Evolutionary conservation across 208 protist genomes (phyloP).

Genomic region (Wallacemonas sp.): DNA sequence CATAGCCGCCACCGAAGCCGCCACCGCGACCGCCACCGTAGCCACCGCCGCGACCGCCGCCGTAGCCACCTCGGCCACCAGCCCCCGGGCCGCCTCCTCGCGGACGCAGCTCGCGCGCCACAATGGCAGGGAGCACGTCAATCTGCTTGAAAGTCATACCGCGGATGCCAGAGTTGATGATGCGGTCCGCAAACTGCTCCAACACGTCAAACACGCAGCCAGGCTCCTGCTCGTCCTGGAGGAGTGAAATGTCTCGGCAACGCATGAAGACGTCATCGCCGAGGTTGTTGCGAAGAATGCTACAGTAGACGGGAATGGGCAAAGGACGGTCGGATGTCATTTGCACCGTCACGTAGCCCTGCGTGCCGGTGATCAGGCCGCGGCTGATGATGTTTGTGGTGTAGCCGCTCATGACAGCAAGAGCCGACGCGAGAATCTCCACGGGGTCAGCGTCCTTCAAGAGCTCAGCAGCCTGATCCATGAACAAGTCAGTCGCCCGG

Average conservation of each 20-base stretch:
- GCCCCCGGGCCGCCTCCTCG: conserved; percentile 35
- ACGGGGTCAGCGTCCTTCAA: conserved; percentile 86
- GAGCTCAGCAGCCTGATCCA: conserved; percentile 83
- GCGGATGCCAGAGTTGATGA: conserved; percentile 56
- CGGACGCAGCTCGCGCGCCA: conserved; percentile 73
- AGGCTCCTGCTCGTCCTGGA: conserved; percentile 66
- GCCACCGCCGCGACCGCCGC: conserved; percentile 18
- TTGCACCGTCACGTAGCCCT: conserved; percentile 75
- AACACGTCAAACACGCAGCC: conserved; percentile 90
- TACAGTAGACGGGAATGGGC: conserved; percentile 83
- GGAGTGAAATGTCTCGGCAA: conserved; percentile 81
- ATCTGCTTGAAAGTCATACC: conserved; percentile 72
- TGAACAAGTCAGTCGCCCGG: conserved; percentile 81
- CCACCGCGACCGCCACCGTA: conserved; percentile 17
- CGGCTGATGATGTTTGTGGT: conserved; percentile 84
- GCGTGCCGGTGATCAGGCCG: conserved; percentile 77
- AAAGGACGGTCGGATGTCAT: conserved; percentile 68
- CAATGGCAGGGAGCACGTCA: conserved; percentile 78
- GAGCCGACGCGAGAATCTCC: conserved; percentile 84
- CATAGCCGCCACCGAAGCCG: conserved; percentile 10
- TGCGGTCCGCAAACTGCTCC: conserved; percentile 56
- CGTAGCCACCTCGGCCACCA: conserved; percentile 30
- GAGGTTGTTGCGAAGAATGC: conserved; percentile 85
- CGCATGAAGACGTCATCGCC: conserved; percentile 77
- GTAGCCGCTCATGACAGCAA: conserved; percentile 92